These are phyloP conservation scores for Alternaria tenuissima DNA, from an alignment of 2,329 filamentous ascomycete species.

Conservation along the genomic window DNA sequence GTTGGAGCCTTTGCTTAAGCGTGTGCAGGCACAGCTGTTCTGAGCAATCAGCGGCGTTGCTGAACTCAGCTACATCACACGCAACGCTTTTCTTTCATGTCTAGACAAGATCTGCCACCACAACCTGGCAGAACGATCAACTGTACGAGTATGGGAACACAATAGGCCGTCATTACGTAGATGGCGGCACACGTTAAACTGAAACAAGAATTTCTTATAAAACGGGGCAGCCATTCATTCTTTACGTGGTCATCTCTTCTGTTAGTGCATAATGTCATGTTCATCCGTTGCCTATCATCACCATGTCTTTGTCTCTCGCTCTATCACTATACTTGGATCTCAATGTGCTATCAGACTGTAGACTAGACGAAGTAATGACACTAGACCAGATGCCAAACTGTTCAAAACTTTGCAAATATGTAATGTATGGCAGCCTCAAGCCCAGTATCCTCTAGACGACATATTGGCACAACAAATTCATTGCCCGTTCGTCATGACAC, in stretches of 20 bases:
- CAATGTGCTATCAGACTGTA: neutral
- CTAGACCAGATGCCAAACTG: neutral
- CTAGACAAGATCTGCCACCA: neutral
- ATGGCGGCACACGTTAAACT: slow-evolving; percentile 13
- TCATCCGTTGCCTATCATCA: slow-evolving; percentile 48
- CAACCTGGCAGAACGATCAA: slow-evolving; percentile 8
- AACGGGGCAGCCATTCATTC: slow-evolving; percentile 48
- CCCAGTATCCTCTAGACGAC: fast-evolving
- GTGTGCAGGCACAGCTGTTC: neutral
- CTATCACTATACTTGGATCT: neutral
- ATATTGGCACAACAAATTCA: neutral
- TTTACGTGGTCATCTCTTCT: slow-evolving; percentile 40
- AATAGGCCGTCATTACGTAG: neutral
- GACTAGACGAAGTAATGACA: neutral
- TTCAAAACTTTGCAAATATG: neutral
- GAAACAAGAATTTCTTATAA: slow-evolving; percentile 32
- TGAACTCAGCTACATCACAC: slow-evolving; percentile 17
- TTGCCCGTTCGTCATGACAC: neutral
- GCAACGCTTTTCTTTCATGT: slow-evolving; percentile 6
- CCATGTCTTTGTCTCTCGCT: slow-evolving; percentile 11
- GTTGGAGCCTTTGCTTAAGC: slow-evolving; percentile 16
- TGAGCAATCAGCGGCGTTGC: neutral
- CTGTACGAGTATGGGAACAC: slow-evolving; percentile 26
- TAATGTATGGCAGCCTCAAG: neutral
- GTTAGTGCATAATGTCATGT: slow-evolving; percentile 45